Evolutionary conservation across 495 filamentous ascomycete genomes (phyloP), one percentile per base, ranked within the genome.

Genomic region (Massariosphaeria phaeospora): DNA sequence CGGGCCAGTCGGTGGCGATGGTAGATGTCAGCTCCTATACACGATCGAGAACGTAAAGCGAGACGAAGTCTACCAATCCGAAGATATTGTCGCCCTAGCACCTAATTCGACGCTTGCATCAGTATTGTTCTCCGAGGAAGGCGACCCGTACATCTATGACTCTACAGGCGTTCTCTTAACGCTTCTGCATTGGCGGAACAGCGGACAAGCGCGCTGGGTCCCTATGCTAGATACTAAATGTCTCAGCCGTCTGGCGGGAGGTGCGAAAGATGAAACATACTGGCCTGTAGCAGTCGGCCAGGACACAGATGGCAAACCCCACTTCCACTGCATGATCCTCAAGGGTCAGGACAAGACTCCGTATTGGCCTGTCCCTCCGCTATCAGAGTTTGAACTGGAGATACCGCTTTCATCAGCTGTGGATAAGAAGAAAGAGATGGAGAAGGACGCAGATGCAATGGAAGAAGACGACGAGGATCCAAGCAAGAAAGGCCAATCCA

Each of bases 301-400:
- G 58, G 78, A 84, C 38, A 21, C 6, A 17, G 20, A 17, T 17
- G 38, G 38, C 3, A 4, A 18, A 21, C 38, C 38, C 59, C 94
- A 87, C 64, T 98, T 98, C 70, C 91, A 97, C 73, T 97, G 94
- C 71, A 96, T 97, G 70, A 97, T 98, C 61, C 84, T 98, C 61
- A 97, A 98, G 71, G 93, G 93, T 49, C 86, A 84, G 11, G 94
- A 98, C 63, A 78, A 84, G 65, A 82, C 96, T 67, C 93, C 93
- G 2, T 96, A 95, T 74, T 97, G 96, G 73, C 93, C 93, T 0
- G 84, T 89, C 4, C 90, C 93, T 0, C 72, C 96, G 35, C 85
- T 98, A 31, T 87, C 81, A 54, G 93, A 98, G 69, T 97, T 97
- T 64, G 89, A 91, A 34, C 95, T 98, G 73, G 77, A 82, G 39